A percentile compares a stretch with the other conserved stretches of the same genome.
phyloP scores from a whole-genome alignment of 163 green algal genomes.

The Chlamydomonas reinhardtii region DNA sequence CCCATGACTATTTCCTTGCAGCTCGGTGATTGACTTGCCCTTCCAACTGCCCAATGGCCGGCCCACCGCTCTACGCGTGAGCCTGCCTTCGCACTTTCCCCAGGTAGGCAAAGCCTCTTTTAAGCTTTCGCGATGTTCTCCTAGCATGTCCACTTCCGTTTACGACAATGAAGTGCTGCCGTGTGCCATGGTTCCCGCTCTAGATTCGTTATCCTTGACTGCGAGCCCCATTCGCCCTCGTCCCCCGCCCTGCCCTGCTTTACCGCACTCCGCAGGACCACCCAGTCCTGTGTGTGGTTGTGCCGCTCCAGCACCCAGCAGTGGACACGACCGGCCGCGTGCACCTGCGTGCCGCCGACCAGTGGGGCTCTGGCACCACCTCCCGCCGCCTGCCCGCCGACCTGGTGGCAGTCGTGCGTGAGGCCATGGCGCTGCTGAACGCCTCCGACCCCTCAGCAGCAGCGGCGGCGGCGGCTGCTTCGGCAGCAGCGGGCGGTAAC shows the following conservation, averaged over 20 bases:
- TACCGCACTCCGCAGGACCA: slow-evolving; percentile 1
- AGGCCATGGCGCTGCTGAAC: slow-evolving; percentile 54
- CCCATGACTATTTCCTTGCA: not conserved
- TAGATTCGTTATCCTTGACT: too few relatives aligned
- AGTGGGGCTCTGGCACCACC: slow-evolving; percentile 1
- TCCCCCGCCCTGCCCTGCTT: not conserved
- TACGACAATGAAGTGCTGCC: too few relatives aligned
- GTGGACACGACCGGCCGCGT: slow-evolving; percentile 68
- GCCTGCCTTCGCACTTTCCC: slow-evolving; percentile 70
- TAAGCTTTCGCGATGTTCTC: too few relatives aligned
- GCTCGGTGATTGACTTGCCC: slow-evolving; percentile 33
- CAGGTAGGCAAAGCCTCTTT: slow-evolving; percentile 48
- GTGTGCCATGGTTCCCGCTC: too few relatives aligned
- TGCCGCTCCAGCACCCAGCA: slow-evolving; percentile 66
- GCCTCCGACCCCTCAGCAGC: not conserved
- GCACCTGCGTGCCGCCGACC: slow-evolving; percentile 47
- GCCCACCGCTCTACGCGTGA: slow-evolving; percentile 64
- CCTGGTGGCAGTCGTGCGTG: slow-evolving; percentile 67
- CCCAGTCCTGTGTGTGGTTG: slow-evolving; percentile 46
- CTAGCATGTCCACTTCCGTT: too few relatives aligned
- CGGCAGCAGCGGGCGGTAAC: not conserved
- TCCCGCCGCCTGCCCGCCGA: slow-evolving; percentile 14
- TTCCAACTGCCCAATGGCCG: slow-evolving; percentile 24
- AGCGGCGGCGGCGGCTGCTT: not conserved
- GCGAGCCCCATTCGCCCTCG: not conserved